A percentile compares a stretch with the other conserved stretches of the same genome.
phyloP scores from a whole-genome alignment of 2,329 filamentous ascomycete genomes.

The Alternaria sp. region DNA sequence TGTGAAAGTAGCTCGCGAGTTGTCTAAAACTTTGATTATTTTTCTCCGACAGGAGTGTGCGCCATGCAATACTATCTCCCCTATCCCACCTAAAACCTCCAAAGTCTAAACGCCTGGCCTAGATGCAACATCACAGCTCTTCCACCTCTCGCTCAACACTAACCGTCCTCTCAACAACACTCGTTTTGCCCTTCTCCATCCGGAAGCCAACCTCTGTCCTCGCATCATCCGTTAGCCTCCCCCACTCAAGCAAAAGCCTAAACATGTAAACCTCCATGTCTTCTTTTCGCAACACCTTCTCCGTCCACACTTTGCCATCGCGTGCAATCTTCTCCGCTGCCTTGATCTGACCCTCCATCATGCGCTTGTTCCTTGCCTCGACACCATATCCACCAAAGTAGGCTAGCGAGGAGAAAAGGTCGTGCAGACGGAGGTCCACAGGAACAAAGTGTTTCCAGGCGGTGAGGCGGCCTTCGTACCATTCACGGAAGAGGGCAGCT shows the following conservation, averaged over 20 bases:
- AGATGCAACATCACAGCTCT: neutral
- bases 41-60: neutral
- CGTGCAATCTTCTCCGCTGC: slow-evolving; percentile 47
- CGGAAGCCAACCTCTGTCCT: slow-evolving; percentile 48
- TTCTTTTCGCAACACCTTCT: slow-evolving; percentile 49
- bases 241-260: slow-evolving; percentile 76
- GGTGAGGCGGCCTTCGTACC: slow-evolving; percentile 77
- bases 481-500: slow-evolving; percentile 76
- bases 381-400: slow-evolving; percentile 66
- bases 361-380: slow-evolving; percentile 35
- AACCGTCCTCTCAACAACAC: slow-evolving; percentile 5
- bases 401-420: slow-evolving; percentile 74
- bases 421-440: slow-evolving; percentile 75
- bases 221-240: slow-evolving; percentile 47
- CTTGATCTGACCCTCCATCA: slow-evolving; percentile 37
- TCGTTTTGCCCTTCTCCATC: slow-evolving; percentile 27
- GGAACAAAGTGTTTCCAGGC: slow-evolving; percentile 86
- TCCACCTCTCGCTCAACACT: slow-evolving; percentile 3
- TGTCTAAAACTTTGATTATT: neutral
- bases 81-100: neutral
- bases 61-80: slow-evolving; percentile 13
- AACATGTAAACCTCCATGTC: slow-evolving; percentile 87
- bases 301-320: slow-evolving; percentile 44
- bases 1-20: neutral
- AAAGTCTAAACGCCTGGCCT: neutral